phyloP scores from a whole-genome alignment of 1,284 basidiomycete genomes.

The Ustanciosporium gigantosporum region DNA sequence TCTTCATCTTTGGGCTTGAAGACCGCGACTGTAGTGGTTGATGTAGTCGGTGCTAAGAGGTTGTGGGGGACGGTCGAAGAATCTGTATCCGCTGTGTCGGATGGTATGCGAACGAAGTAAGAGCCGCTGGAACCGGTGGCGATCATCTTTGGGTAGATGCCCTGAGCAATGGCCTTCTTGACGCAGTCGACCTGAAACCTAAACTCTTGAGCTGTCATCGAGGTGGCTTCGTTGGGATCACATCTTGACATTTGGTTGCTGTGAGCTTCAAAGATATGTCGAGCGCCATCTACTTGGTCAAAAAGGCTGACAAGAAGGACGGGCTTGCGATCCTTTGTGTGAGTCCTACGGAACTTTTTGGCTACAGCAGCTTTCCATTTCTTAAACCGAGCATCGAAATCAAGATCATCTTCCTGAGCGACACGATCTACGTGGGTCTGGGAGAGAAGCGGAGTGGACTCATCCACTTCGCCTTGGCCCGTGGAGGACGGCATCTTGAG shows the following conservation, averaged over 20 bases:
- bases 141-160: slow-evolving; percentile 58
- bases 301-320: slow-evolving; percentile 26
- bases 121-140: slow-evolving; percentile 54
- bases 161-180: slow-evolving; percentile 43
- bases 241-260: neutral
- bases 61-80: neutral
- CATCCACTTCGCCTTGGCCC: neutral
- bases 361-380: slow-evolving; percentile 45
- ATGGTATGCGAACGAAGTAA: slow-evolving; percentile 47
- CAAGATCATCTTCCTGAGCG: slow-evolving; percentile 20
- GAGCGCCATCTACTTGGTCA: slow-evolving; percentile 16
- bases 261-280: slow-evolving; percentile 6
- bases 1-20: slow-evolving; percentile 61
- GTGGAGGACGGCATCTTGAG: neutral
- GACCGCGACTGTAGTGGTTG: slow-evolving; percentile 40
- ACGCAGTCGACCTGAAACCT: slow-evolving; percentile 38
- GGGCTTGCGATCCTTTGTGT: slow-evolving; percentile 9
- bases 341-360: slow-evolving; percentile 29
- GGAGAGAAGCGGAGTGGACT: slow-evolving; percentile 20
- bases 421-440: slow-evolving; percentile 1
- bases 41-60: neutral
- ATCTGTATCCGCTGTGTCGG: neutral
- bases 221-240: slow-evolving; percentile 13
- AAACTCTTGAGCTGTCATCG: slow-evolving; percentile 29
- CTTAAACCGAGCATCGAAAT: slow-evolving; percentile 44